Evolutionary conservation across 1,139 yeast genomes (phyloP).

Genomic region (Hyphopichia khmerensis): DNA sequence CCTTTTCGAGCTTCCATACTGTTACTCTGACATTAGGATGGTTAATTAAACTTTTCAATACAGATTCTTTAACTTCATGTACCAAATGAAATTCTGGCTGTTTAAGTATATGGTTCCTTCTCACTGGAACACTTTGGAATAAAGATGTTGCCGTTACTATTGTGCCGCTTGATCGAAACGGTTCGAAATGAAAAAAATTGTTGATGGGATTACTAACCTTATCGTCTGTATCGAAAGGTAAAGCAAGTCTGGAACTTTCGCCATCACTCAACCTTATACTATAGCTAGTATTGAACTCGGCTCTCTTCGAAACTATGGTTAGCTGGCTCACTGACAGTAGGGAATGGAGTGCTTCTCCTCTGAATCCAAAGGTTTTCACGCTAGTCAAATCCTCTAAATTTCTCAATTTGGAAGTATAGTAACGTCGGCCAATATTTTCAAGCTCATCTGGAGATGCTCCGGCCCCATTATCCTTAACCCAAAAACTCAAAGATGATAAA

Average conservation of each 20-base stretch:
- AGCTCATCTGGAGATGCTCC: constrained; percentile 68
- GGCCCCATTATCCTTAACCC: constrained; percentile 71
- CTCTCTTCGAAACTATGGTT: constrained; percentile 33
- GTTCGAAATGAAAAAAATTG: not conserved
- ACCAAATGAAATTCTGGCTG: constrained; percentile 21
- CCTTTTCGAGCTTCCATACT: not conserved
- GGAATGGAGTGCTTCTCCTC: constrained; percentile 81
- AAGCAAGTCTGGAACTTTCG: not conserved
- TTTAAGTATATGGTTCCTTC: constrained; percentile 34
- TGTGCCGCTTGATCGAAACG: constrained; percentile 45
- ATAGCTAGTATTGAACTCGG: not conserved
- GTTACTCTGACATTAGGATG: constrained; percentile 19
- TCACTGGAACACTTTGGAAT: constrained; percentile 58
- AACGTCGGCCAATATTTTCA: constrained; percentile 57
- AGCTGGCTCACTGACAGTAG: constrained; percentile 39
- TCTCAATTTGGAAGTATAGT: constrained; percentile 69
- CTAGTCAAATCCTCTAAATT: constrained; percentile 48
- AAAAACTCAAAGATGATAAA: constrained; percentile 57
- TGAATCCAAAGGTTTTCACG: constrained; percentile 66
- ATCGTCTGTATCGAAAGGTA: not conserved
- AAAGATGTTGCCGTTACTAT: constrained; percentile 44
- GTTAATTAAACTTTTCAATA: constrained; percentile 31
- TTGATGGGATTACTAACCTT: not conserved
- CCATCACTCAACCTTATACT: not conserved
- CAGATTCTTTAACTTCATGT: constrained; percentile 28